Base-by-base conservation (phyloP, 306 rosid genomes). In the Glycine latifolia region DNA sequence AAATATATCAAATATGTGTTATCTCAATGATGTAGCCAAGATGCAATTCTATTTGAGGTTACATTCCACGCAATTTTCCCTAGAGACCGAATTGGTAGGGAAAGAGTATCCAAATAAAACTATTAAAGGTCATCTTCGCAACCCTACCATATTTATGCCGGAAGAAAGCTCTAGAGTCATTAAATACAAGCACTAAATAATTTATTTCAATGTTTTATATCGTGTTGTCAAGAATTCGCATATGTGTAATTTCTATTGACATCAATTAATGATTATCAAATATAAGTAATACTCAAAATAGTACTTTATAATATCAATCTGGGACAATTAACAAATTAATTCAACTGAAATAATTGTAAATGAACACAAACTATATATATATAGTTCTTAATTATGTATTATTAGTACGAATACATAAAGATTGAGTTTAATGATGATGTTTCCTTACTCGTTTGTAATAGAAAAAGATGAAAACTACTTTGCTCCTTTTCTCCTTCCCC, bases 121-220 rank as follows among this genome's bases (percentile, higher is more conserved):
- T 65, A 63, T 63, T 41, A 66, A 35, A 62, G 44, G 16, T 31
- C 16, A 33, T 4, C n/a, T 10, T 20, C 15, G 48, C 70, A 11
- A 11, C 47, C 70, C 48, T 35, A 65, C 46, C 70, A 37, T 6
- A 12, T 33, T 37, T 2, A 66, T 66, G 48, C 14, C 10, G 0
- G 1, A 41, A 67, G 72, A 67, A 41, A 43, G 8, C 13, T 43
- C 72, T 67, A 43, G 53, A 67, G 4, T 67, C 72, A 43, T 67
- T 41, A 9, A 67, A 39, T 67, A 8, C 71, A 41, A 7, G 10
- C 0, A 14, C 6, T 33, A 26, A 3, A 1, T 10, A 3, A 62
- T 33, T 13, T 4, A 35, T 37, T 35, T 63, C 46, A 35, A 10
- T 4, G 46, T 1, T 62, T 41, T 66, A 50, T 66, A 20, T 20